Evolutionary conservation across 169 alveolate species (phyloP).

Genomic region (Besnoitia besnoiti): DNA sequence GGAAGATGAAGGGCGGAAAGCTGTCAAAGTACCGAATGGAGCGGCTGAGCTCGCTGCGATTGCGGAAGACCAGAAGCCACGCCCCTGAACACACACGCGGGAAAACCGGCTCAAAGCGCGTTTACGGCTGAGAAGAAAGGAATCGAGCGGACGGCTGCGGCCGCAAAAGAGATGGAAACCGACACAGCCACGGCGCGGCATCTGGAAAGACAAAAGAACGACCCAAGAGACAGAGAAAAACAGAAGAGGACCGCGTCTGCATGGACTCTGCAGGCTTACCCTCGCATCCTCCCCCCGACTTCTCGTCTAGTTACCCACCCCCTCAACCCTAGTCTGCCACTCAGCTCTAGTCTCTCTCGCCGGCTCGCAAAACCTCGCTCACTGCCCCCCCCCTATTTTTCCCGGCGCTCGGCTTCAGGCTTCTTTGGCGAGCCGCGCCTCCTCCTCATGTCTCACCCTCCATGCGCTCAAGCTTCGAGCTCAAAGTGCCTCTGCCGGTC

Average conservation of each 20-base stretch:
- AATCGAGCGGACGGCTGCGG: no score
- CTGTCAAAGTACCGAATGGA: neutral
- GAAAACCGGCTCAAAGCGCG: no score
- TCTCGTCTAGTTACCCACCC: no score
- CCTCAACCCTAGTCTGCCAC: no score
- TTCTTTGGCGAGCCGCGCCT: neutral
- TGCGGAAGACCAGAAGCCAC: constrained; percentile 5
- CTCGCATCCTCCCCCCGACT: no score
- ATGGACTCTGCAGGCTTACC: no score
- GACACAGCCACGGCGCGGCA: neutral
- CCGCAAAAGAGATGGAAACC: neutral
- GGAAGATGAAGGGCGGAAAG: constrained; percentile 1
- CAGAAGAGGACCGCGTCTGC: neutral
- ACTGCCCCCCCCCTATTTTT: no score
- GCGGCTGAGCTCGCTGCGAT: neutral
- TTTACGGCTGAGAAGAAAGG: neutral
- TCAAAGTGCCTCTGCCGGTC: neutral
- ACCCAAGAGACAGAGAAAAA: neutral
- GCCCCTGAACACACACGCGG: neutral
- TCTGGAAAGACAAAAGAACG: neutral
- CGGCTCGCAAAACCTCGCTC: no score
- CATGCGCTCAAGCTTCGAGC: constrained; percentile 8
- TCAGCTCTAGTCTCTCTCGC: no score
- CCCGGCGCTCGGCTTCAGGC: neutral
- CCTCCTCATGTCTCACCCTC: neutral